phyloP scores from a whole-genome alignment of 1,139 yeast genomes.

The Saccharomyces hybrid region DNA sequence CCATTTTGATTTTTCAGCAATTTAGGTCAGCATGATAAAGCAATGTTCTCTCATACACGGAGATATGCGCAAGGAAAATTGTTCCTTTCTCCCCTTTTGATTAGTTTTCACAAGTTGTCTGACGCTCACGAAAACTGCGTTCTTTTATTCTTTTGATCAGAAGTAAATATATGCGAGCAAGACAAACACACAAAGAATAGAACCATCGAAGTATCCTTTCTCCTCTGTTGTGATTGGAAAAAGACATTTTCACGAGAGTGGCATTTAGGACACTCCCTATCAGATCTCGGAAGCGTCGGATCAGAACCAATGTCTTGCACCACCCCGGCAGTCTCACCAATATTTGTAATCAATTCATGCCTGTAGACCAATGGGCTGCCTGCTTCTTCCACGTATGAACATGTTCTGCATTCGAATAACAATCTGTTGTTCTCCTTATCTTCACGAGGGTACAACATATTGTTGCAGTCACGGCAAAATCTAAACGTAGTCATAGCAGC shows the following conservation, averaged over 20 bases:
- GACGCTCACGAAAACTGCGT: conserved; percentile 25
- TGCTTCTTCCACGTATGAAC: conserved; percentile 89
- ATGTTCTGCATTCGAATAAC: conserved; percentile 89
- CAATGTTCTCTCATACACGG: neutral
- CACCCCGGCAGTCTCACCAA: conserved; percentile 91
- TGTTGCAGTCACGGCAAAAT: conserved; percentile 92
- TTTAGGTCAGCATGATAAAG: neutral
- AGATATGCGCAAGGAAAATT: neutral
- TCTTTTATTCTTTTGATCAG: conserved; percentile 33
- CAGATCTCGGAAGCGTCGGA: conserved; percentile 92
- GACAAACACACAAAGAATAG: conserved; percentile 86
- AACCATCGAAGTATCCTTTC: conserved; percentile 94
- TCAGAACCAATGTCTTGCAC: conserved; percentile 94
- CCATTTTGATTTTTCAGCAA: neutral
- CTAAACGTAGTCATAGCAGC: conserved; percentile 73
- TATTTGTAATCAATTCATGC: conserved; percentile 84
- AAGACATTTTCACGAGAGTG: conserved; percentile 86
- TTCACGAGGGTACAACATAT: conserved; percentile 97
- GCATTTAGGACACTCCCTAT: conserved; percentile 88
- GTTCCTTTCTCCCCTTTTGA: neutral
- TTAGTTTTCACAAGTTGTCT: neutral
- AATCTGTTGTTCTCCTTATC: conserved; percentile 65
- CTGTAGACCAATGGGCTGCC: conserved; percentile 84
- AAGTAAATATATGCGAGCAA: conserved; percentile 67
- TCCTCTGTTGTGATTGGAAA: conserved; percentile 90